phyloP scores from a whole-genome alignment of 805 yeast genomes.

The Metschnikowia hibisci region DNA sequence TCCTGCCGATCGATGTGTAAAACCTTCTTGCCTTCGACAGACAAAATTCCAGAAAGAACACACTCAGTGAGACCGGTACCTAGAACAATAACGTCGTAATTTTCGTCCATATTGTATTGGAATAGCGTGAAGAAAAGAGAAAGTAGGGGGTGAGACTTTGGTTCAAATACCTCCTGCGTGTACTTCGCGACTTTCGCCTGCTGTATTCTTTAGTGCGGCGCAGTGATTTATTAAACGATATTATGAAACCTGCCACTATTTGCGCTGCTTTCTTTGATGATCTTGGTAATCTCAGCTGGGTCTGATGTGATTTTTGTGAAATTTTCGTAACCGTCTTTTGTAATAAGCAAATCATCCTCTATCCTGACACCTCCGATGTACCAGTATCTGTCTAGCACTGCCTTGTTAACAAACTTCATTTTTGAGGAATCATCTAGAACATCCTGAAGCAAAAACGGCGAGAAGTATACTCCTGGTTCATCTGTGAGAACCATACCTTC shows the following conservation, averaged over 20 bases:
- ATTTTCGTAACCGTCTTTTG: conserved; percentile 73
- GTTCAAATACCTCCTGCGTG: not conserved
- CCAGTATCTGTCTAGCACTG: conserved; percentile 72
- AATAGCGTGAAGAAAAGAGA: conserved; percentile 1
- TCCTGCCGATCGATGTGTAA: conserved; percentile 94
- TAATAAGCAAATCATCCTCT: conserved; percentile 86
- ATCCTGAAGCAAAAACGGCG: conserved; percentile 72
- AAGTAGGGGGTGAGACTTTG: conserved; percentile 1
- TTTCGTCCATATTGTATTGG: conserved; percentile 69
- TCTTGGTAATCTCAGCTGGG: conserved; percentile 73
- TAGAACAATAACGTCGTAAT: conserved; percentile 93
- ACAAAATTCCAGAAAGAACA: conserved; percentile 84
- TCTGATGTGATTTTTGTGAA: conserved; percentile 82
- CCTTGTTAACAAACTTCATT: conserved; percentile 56
- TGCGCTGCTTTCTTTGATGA: conserved; percentile 66
- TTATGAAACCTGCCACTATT: conserved; percentile 67
- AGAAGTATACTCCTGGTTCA: conserved; percentile 93
- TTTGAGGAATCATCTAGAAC: conserved; percentile 47
- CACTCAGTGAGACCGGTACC: conserved; percentile 98
- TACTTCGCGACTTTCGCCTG: conserved; percentile 3
- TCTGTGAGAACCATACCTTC: conserved; percentile 85
- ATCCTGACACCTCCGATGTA: conserved; percentile 96
- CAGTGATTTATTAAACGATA: conserved; percentile 23
- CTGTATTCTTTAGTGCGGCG: not conserved
- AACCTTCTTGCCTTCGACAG: conserved; percentile 98